Percentiles rank a stretch among this genome's conserved stretches.
Evolutionary conservation across 2,329 filamentous ascomycete species (phyloP).

Genomic region (Ophiostoma pallidulum): DNA sequence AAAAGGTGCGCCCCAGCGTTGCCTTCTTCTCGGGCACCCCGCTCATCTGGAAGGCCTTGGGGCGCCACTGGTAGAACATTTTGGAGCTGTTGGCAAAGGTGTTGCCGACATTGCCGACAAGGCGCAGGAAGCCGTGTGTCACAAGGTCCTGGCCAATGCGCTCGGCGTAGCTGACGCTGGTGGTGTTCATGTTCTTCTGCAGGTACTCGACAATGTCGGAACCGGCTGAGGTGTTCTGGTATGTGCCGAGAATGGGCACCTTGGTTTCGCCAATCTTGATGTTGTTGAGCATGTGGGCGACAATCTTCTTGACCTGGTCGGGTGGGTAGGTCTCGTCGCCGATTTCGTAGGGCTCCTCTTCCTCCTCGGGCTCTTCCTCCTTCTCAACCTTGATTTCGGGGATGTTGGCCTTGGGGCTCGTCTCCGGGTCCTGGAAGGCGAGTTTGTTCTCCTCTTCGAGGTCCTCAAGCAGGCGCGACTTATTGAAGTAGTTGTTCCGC

Average conservation of each 20-base stretch:
- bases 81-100: slow-evolving; percentile 95
- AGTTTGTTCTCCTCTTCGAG: slow-evolving; percentile 98
- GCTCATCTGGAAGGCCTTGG: slow-evolving; percentile 79
- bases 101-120: slow-evolving; percentile 90
- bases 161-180: slow-evolving; percentile 83
- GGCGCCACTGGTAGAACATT: slow-evolving; percentile 95
- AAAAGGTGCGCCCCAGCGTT: slow-evolving; percentile 62
- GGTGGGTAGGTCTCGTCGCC: slow-evolving; percentile 79
- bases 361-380: slow-evolving; percentile 50
- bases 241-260: slow-evolving; percentile 89
- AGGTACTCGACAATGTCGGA: slow-evolving; percentile 94
- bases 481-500: slow-evolving; percentile 96
- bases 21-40: slow-evolving; percentile 85
- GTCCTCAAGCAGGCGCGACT: slow-evolving; percentile 91
- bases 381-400: slow-evolving; percentile 76
- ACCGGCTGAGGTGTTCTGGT: slow-evolving; percentile 84
- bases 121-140: slow-evolving; percentile 71
- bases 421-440: slow-evolving; percentile 81
- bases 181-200: slow-evolving; percentile 75
- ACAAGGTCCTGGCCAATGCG: slow-evolving; percentile 91
- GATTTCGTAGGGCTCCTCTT: slow-evolving; percentile 79
- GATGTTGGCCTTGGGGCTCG: slow-evolving; percentile 55
- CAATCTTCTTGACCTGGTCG: slow-evolving; percentile 83
- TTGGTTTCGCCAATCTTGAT: slow-evolving; percentile 87
- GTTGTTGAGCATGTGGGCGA: slow-evolving; percentile 74